phyloP scores from a whole-genome alignment of 768 basidiomycete species.

The Trametes gibbosa region DNA sequence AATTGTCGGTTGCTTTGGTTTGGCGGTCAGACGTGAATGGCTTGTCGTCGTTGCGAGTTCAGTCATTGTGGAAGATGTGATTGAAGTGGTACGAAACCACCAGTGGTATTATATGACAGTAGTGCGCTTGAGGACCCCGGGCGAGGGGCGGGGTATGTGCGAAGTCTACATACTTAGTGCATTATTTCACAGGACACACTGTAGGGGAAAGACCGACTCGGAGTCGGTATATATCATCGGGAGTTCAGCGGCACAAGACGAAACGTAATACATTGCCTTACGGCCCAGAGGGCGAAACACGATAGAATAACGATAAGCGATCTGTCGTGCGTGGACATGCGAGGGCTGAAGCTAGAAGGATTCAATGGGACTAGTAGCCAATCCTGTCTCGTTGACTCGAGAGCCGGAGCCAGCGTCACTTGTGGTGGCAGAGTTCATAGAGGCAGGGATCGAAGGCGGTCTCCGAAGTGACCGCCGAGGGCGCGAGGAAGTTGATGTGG shows the following conservation, averaged over 20 bases:
- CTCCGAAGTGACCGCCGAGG: constrained; percentile 24
- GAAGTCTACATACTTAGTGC: not conserved
- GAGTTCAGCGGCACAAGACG: not conserved
- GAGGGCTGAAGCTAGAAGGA: not conserved
- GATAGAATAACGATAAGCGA: constrained; percentile 20
- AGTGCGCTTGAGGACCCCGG: too few species aligned
- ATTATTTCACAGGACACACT: not conserved
- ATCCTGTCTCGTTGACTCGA: constrained; percentile 9
- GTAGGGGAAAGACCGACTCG: not conserved
- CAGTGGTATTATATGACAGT: too few species aligned
- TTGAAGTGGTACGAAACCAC: not conserved
- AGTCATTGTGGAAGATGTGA: not conserved
- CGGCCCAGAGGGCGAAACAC: constrained; percentile 12
- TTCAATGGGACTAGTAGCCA: constrained; percentile 9
- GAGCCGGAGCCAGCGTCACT: constrained; percentile 20
- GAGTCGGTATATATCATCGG: not conserved
- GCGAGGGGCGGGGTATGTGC: too few species aligned
- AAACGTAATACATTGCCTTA: constrained; percentile 13
- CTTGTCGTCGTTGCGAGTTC: not conserved
- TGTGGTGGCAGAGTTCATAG: constrained; percentile 20
- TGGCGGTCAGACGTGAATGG: not conserved
- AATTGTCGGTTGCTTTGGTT: not conserved
- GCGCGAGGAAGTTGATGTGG: constrained; percentile 3
- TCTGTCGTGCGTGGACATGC: constrained; percentile 6
- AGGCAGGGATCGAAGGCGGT: constrained; percentile 20